Base-by-base conservation (phyloP, 2,329 filamentous ascomycete genomes). In the Pyrenophora tritici-repentis region DNA sequence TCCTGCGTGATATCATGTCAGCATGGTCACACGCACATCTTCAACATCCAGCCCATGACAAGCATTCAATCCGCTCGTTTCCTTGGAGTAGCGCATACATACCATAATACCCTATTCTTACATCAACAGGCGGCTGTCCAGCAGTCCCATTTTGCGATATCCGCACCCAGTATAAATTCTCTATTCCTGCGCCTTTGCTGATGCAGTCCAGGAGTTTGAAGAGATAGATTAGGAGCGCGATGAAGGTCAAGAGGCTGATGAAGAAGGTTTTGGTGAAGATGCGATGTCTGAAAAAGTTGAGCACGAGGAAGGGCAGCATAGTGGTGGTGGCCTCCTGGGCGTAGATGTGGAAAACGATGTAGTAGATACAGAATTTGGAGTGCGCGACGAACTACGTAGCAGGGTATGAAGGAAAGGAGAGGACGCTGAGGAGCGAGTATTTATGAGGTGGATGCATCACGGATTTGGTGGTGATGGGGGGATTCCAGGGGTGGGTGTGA, bases 21-120 rank as follows among this genome's bases (percentile, higher is more conserved):
- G 26, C 26, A 12, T 12, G 3, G 8, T 10, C 9, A 12, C 26
- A 29, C 26, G 9, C 26, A 12, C 26, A 29, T 10, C 9, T 29
- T 29, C 10, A 12, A 2, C 26, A 10, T 29, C 9, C 13, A 29
- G 4, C 10, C 26, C 8, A 13, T 29, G 26, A 13, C 10, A 29
- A 29, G 26, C 26, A 29, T 29, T 29, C 10, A 12, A 10, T 5
- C 13, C 10, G 26, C 26, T 29, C 26, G 26, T 18, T 36, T 36
- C n/a, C 9, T 18, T 8, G 12, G 16, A 2, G 9, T 14, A 36
- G 34, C 18, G 7, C 16, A 22, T n/a, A 45, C 33, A n/a, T 44
- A 53, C 46, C 45, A 7, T 49, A 49, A 41, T 53, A 53, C 16
- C 50, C 50, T 29, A 49, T 49, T 6, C 50, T 36, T 6, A 53